A percentile compares a stretch with the other conserved stretches of the same genome.
phyloP scores from a whole-genome alignment of 148 eudicot genomes.

The Persicaria tinctoria region DNA sequence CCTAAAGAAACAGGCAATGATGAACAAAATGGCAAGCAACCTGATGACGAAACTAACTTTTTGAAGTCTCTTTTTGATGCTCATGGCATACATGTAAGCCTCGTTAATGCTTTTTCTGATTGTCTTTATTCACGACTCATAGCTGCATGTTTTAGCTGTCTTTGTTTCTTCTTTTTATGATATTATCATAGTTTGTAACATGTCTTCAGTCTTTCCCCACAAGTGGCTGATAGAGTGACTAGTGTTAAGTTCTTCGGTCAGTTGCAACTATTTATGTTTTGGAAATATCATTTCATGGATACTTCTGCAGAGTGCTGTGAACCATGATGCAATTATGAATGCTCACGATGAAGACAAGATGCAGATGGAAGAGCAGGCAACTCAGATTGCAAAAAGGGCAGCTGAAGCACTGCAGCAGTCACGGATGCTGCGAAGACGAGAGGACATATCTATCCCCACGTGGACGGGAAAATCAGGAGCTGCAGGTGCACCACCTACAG shows the following conservation, averaged over 20 bases:
- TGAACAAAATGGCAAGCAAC: slow-evolving; percentile 29
- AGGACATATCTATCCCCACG: slow-evolving; percentile 71
- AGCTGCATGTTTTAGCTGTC: not conserved
- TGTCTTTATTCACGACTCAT: not conserved
- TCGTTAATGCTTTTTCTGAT: slow-evolving; percentile 16
- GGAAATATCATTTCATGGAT: not conserved
- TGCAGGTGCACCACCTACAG: slow-evolving; percentile 90
- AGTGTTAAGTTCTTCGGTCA: not conserved
- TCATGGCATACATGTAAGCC: slow-evolving; percentile 93
- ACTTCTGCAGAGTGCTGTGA: slow-evolving; percentile 72
- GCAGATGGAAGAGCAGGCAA: slow-evolving; percentile 76
- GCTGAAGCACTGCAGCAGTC: slow-evolving; percentile 93
- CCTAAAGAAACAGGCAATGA: slow-evolving; percentile 35
- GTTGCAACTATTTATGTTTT: not conserved
- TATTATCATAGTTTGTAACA: not conserved
- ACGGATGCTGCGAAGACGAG: slow-evolving; percentile 69
- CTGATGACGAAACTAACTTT: slow-evolving; percentile 63
- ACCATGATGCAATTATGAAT: slow-evolving; percentile 88
- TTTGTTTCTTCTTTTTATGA: not conserved
- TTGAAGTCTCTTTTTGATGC: slow-evolving; percentile 76
- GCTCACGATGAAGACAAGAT: slow-evolving; percentile 79
- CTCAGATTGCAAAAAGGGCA: slow-evolving; percentile 83
- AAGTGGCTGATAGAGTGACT: not conserved
- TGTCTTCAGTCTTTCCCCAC: no score
- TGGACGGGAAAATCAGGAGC: slow-evolving; percentile 93